A percentile compares a stretch with the other conserved stretches of the same genome.
Evolutionary conservation across 495 filamentous ascomycete species (phyloP).

Genomic region (Talaromyces thailandensis): DNA sequence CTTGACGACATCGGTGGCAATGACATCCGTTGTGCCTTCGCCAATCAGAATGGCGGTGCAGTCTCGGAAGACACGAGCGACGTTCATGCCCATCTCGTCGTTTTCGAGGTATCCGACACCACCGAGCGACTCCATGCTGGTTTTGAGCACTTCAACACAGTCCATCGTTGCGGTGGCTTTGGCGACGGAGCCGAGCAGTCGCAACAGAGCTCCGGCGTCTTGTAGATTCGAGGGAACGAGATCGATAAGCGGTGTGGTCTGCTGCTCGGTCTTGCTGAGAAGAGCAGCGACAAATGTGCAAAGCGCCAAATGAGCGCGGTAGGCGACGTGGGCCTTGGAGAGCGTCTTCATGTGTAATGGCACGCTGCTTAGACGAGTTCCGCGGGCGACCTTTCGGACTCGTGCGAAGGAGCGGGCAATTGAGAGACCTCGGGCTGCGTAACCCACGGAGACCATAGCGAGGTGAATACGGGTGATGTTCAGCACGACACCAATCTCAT

Average conservation of each 20-base stretch:
- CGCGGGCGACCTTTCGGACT: constrained; percentile 27
- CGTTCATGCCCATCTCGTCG: constrained; percentile 38
- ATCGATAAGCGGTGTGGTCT: not conserved
- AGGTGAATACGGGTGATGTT: constrained; percentile 53
- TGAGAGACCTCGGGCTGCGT: constrained; percentile 43
- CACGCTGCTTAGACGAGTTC: constrained; percentile 30
- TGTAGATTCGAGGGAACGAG: constrained; percentile 3
- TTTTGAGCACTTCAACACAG: constrained; percentile 37
- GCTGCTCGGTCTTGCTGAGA: constrained; percentile 32
- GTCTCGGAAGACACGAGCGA: constrained; percentile 51
- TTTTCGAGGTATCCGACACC: constrained; percentile 58
- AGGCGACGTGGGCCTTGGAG: constrained; percentile 28
- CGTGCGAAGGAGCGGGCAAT: constrained; percentile 42
- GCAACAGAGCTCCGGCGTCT: constrained; percentile 26
- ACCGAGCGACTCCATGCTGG: constrained; percentile 52
- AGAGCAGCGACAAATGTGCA: constrained; percentile 42
- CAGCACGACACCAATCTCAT: constrained; percentile 48
- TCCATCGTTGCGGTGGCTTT: constrained; percentile 46
- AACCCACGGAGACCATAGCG: constrained; percentile 37
- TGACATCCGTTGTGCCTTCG: constrained; percentile 58
- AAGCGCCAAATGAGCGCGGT: constrained; percentile 43
- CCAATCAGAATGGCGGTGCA: constrained; percentile 38
- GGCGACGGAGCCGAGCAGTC: constrained; percentile 45
- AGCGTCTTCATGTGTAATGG: constrained; percentile 47
- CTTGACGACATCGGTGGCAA: constrained; percentile 44